Evolutionary conservation across 345 rosid species (phyloP).

Genomic region (Citrus medica): DNA sequence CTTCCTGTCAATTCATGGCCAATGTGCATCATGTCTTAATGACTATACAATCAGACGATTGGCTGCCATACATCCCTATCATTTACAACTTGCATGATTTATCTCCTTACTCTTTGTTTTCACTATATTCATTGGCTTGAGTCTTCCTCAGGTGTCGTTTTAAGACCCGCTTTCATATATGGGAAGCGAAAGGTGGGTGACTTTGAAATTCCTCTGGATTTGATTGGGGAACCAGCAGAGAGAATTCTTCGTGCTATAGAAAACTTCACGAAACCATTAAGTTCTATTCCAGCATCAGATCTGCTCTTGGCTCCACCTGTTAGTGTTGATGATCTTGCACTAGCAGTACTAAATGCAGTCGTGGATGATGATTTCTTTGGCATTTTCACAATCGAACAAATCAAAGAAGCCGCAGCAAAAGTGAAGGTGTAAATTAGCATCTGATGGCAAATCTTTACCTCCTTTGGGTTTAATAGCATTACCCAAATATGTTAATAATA

Average conservation of each 20-base stretch:
- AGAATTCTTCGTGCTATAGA: slow-evolving; percentile 49
- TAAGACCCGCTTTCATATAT: slow-evolving; percentile 85
- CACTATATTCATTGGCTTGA: slow-evolving; percentile 3
- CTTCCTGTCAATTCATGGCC: not conserved
- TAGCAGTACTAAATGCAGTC: slow-evolving; percentile 61
- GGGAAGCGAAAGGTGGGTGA: slow-evolving; percentile 74
- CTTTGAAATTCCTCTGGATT: slow-evolving; percentile 75
- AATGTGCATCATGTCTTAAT: not conserved
- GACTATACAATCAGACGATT: not conserved
- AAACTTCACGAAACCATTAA: slow-evolving; percentile 61
- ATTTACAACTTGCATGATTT: not conserved
- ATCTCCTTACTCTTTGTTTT: not conserved
- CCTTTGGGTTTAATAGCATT: too few species aligned
- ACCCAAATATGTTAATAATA: too few species aligned
- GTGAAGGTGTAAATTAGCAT: slow-evolving; percentile 32
- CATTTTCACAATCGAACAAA: slow-evolving; percentile 86
- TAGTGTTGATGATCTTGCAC: slow-evolving; percentile 76
- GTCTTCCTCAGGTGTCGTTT: slow-evolving; percentile 58
- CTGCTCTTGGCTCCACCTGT: slow-evolving; percentile 78
- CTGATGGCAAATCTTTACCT: not conserved
- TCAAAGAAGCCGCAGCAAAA: slow-evolving; percentile 86
- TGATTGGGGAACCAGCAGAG: slow-evolving; percentile 74
- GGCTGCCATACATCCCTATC: not conserved
- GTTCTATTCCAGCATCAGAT: slow-evolving; percentile 78
- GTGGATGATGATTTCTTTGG: slow-evolving; percentile 80